phyloP scores from a whole-genome alignment of 345 rosid species.

The Syzygium jambos region DNA sequence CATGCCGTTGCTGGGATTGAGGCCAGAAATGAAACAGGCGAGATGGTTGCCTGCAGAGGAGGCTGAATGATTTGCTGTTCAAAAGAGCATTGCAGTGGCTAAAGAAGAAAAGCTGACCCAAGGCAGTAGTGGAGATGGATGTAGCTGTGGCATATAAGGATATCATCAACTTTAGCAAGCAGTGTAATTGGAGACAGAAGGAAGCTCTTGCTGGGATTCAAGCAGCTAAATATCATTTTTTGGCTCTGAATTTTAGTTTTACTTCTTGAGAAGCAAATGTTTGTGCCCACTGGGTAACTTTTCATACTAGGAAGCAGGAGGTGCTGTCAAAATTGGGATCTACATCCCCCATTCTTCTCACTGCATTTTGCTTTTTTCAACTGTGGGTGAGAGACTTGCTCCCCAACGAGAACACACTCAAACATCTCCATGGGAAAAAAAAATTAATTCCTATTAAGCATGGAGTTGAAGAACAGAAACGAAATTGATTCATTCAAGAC shows the following conservation, averaged over 20 bases:
- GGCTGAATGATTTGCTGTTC: too few species aligned
- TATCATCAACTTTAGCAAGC: background rate
- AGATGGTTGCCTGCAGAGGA: too few species aligned
- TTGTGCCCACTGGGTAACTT: background rate
- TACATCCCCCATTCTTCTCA: too few species aligned
- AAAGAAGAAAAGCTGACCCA: background rate
- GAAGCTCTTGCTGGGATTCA: background rate
- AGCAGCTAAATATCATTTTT: background rate
- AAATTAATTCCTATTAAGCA: background rate
- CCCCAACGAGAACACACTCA: background rate
- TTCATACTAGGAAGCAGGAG: background rate
- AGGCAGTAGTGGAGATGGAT: background rate
- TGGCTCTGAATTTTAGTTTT: background rate
- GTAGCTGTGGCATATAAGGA: background rate
- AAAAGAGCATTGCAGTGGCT: background rate
- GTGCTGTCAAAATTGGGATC: too few species aligned
- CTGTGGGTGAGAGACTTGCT: too few species aligned
- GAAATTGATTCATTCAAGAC: background rate
- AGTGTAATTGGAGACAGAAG: background rate
- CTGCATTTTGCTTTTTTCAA: too few species aligned
- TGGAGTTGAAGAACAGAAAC: background rate
- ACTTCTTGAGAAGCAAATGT: background rate
- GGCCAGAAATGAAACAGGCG: background rate
- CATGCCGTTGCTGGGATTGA: background rate
- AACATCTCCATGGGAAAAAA: background rate